A percentile compares a stretch with the other conserved stretches of the same genome.
Evolutionary conservation across 139 green algal genomes (phyloP).

Genomic region (Pycnococcus provasolii): DNA sequence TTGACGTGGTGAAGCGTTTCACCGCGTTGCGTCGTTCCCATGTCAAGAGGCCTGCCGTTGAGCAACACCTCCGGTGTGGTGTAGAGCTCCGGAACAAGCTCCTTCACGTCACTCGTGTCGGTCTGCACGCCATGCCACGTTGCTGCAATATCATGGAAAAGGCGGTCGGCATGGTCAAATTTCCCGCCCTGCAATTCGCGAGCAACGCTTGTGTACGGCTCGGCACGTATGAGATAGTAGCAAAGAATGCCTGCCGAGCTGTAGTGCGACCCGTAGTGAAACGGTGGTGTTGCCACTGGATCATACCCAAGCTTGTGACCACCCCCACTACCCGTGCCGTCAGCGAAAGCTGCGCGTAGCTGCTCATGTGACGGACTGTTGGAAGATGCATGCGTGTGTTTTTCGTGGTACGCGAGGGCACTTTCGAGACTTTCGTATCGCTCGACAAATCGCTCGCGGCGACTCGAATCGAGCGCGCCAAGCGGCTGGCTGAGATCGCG

Average conservation of each 20-base stretch:
- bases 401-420: background rate
- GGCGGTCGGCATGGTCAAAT: constrained; percentile 45
- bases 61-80: constrained; percentile 39
- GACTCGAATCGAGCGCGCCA: constrained; percentile 28
- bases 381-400: background rate
- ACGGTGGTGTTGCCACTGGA: constrained; percentile 25
- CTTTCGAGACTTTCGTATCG: constrained; percentile 14
- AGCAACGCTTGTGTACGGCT: constrained; percentile 37
- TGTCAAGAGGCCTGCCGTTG: constrained; percentile 34
- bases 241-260: constrained; percentile 37
- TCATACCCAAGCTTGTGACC: constrained; percentile 34
- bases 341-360: background rate
- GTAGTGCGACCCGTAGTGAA: constrained; percentile 52
- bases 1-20: constrained; percentile 57
- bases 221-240: constrained; percentile 41
- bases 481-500: constrained; percentile 37
- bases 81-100: constrained; percentile 97
- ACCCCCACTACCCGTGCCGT: background rate
- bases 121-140: constrained; percentile 21
- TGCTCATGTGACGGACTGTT: background rate
- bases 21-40: constrained; percentile 29
- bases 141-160: constrained; percentile 34
- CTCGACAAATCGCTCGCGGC: constrained; percentile 34
- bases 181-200: constrained; percentile 37
- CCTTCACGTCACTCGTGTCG: constrained; percentile 74